Conservation (phyloP, 1,284 basidiomycete species). For the Ceratobasidium sp. region DNA sequence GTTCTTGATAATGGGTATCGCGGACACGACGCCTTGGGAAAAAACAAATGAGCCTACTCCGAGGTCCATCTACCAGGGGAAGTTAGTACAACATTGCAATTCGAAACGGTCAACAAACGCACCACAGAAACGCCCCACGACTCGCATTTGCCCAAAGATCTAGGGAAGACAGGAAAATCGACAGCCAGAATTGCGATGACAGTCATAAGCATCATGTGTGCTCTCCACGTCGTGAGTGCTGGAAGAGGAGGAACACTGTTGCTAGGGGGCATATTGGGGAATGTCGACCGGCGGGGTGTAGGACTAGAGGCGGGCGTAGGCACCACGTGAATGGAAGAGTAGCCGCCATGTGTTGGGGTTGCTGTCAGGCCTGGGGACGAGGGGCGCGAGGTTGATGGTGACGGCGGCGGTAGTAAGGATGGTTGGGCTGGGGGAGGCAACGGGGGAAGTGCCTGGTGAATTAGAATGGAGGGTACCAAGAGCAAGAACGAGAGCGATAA, state of each 20-base stretch:
- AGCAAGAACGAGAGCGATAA: constrained; percentile 60
- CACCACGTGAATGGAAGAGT: constrained; percentile 28
- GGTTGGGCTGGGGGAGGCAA: constrained; percentile 16
- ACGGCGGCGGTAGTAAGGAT: constrained; percentile 16
- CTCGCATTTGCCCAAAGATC: constrained; percentile 90
- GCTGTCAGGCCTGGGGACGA: constrained; percentile 43
- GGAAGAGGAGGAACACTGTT: constrained; percentile 55
- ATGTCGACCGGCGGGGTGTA: constrained; percentile 26
- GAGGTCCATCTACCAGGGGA: constrained; percentile 84
- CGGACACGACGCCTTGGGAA: constrained; percentile 89
- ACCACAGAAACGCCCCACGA: constrained; percentile 92
- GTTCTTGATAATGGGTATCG: constrained; percentile 73
- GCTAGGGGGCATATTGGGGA: constrained; percentile 25
- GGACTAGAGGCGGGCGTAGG: constrained; percentile 41
- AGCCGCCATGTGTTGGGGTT: constrained; percentile 48
- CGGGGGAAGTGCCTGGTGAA: constrained; percentile 41
- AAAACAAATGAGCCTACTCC: constrained; percentile 98
- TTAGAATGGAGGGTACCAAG: constrained; percentile 52
- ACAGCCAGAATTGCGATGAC: constrained; percentile 92
- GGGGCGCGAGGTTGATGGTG: constrained; percentile 58
- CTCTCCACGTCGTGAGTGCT: constrained; percentile 86
- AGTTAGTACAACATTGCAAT: constrained; percentile 32
- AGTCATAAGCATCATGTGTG: constrained; percentile 96
- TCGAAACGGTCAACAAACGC: constrained; percentile 46
- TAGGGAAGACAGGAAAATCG: constrained; percentile 92